Percentiles rank a stretch among this genome's conserved stretches.
These are phyloP conservation scores for Picochlorum costavermella DNA, from an alignment of 139 green algal species.

Conservation along the genomic window DNA sequence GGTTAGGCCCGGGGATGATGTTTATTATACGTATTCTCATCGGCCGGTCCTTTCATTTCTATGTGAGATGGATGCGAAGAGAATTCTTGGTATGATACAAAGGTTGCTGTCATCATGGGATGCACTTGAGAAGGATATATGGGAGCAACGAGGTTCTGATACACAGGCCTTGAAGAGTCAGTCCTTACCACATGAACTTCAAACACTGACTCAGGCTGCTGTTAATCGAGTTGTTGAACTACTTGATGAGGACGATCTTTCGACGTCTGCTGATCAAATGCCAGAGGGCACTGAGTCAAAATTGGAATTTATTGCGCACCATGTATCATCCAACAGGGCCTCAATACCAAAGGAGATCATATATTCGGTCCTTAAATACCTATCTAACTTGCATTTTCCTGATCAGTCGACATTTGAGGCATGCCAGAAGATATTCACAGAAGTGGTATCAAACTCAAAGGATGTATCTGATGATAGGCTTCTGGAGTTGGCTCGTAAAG, in stretches of 20 bases:
- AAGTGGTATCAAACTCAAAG: background rate
- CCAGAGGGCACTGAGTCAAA: background rate
- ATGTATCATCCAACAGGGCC: conserved; percentile 30
- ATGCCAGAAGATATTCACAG: background rate
- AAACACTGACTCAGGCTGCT: conserved; percentile 14
- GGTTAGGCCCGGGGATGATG: background rate
- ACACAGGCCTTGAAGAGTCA: background rate
- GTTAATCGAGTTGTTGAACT: conserved; percentile 35
- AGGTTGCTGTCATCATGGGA: conserved; percentile 41
- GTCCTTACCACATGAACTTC: background rate
- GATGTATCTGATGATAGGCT: conserved; percentile 1
- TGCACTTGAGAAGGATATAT: conserved; percentile 33
- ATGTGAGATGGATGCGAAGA: conserved; percentile 23
- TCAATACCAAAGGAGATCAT: conserved; percentile 1
- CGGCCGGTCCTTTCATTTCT: conserved; percentile 33
- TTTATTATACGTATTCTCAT: background rate
- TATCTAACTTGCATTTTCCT: conserved; percentile 4
- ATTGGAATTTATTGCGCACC: conserved; percentile 31
- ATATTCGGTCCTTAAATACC: conserved; percentile 26
- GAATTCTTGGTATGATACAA: conserved; percentile 25
- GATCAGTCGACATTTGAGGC: background rate
- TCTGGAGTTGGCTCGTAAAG: conserved; percentile 21
- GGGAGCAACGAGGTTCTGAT: background rate
- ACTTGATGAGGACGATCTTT: conserved; percentile 12
- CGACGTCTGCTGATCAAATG: background rate